Conservation (phyloP, 306 rosid genomes). For the Corylus heterophylla region DNA sequence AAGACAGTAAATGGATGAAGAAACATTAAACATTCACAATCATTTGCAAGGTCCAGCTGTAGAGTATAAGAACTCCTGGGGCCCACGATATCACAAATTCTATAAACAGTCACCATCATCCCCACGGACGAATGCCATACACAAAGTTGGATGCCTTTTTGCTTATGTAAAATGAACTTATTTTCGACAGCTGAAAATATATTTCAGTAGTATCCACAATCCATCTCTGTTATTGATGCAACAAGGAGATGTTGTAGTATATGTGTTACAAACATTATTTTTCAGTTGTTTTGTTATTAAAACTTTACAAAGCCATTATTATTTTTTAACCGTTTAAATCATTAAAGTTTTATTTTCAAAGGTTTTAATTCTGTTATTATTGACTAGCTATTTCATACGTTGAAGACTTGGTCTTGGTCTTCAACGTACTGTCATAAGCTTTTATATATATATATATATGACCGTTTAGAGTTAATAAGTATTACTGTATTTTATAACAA, state of each 20-base stretch:
- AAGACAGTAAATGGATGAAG: not conserved
- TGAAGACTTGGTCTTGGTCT: too few relatives aligned
- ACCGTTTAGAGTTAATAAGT: too few relatives aligned
- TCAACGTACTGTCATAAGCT: too few relatives aligned
- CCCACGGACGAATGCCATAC: not conserved
- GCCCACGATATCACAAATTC: not conserved
- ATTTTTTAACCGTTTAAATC: too few relatives aligned
- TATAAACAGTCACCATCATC: not conserved
- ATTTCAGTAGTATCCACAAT: constrained; percentile 10
- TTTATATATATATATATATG: too few relatives aligned
- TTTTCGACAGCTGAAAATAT: not conserved
- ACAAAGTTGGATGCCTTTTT: not conserved
- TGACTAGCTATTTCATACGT: too few relatives aligned
- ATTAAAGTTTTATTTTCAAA: too few relatives aligned
- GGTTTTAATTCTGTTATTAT: too few relatives aligned
- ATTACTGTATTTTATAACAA: too few relatives aligned
- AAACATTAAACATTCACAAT: not conserved
- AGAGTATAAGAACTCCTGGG: not conserved
- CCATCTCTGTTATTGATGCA: constrained; percentile 13
- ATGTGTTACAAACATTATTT: too few relatives aligned
- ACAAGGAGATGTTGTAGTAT: not conserved
- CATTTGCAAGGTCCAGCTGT: not conserved
- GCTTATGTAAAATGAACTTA: not conserved
- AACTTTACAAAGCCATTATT: too few relatives aligned
- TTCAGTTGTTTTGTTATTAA: too few relatives aligned